Base-by-base conservation (phyloP, 2,329 filamentous ascomycete genomes). In the Aspergillus intermedius region DNA sequence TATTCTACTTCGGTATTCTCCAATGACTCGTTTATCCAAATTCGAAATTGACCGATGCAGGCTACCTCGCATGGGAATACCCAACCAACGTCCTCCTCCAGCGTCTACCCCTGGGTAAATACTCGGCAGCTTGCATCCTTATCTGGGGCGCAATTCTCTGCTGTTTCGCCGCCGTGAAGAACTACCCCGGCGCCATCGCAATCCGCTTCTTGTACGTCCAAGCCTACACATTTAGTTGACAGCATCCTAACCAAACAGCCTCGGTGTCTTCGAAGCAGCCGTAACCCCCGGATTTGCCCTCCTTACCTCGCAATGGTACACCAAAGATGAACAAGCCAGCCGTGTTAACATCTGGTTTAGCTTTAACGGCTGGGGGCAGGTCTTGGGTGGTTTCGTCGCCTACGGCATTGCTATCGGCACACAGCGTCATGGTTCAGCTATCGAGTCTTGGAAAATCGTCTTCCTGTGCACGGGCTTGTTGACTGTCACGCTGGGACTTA, bases 221-320 rank as follows among this genome's bases (percentile, higher is more conserved):
- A 40, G 5, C 10, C 22, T 7, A 21, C 3, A 10, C 5, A 7
- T 40, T 19, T 4, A 19, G 10, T 4, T 40, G 10, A 12, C 4
- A 12, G 17, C 37, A 19, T 19, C 22, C 17, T 19, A 19, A 21
- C 19, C 2, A 40, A 30, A 3, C 17, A 80, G 87, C 56, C 74
- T 87, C 0, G 85, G 85, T 23, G 73, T 84, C 0, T 85, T 84
- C 48, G 85, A 88, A 61, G 74, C 82, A 0, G 81, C 83, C 0
- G 82, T 87, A 1, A 85, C 82, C 0, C 84, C 84, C 0, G 83
- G 83, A 0, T 87, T 87, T 56, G 79, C 81, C 0, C 72, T 88
- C 1, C 76, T 88, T 55, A 87, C 83, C 1, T 79, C 74, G 3
- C 82, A 71, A 67, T 88, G 84, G 84, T 88, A 87, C 57, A 87